Conservation (phyloP, 2,329 filamentous ascomycete species). For the Talaromyces pinophilus region DNA sequence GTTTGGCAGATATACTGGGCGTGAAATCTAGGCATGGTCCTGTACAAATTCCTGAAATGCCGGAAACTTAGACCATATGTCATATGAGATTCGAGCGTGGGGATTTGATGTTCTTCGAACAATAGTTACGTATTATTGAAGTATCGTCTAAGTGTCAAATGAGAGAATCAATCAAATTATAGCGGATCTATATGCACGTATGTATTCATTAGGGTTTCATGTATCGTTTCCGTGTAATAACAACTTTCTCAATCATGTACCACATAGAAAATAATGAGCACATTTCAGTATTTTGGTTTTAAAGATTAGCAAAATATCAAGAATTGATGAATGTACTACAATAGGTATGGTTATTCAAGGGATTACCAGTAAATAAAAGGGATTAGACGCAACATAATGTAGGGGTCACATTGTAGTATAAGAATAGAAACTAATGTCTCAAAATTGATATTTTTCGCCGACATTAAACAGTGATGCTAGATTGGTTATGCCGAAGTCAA, state of each 20-base stretch:
- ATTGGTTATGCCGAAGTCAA: background rate
- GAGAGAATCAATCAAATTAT: background rate
- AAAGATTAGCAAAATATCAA: no score
- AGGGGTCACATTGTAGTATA: background rate
- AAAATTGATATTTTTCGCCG: background rate
- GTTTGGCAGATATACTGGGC: background rate
- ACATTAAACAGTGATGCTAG: background rate
- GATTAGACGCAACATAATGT: no score
- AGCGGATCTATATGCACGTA: no score
- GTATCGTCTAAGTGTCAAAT: background rate
- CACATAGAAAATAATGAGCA: no score
- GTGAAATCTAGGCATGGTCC: background rate
- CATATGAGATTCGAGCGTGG: background rate
- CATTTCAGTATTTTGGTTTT: no score
- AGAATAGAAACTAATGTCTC: background rate
- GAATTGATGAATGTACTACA: background rate
- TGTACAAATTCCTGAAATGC: background rate
- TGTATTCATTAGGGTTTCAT: no score
- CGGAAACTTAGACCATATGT: background rate
- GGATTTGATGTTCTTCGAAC: background rate
- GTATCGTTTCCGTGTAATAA: no score
- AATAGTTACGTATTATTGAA: no score
- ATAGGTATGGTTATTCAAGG: background rate
- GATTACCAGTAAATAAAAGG: no score
- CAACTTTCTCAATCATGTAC: no score